Percentiles rank a stretch among this genome's conserved stretches.
Conservation (phyloP, 2,329 filamentous ascomycete genomes). For the Corynespora cassiicola region DNA sequence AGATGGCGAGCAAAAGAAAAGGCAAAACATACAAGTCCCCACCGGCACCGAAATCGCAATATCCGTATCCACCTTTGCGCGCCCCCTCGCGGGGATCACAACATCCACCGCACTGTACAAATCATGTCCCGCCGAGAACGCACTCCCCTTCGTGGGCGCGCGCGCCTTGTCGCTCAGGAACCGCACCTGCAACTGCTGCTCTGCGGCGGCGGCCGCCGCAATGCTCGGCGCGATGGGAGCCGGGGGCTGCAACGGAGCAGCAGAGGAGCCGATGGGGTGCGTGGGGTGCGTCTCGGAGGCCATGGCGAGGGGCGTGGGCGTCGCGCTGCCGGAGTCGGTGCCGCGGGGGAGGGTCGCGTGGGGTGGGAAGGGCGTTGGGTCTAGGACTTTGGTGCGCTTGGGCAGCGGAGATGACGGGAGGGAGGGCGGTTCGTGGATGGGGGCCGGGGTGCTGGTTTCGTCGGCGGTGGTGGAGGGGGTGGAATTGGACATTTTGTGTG, state of each 20-base stretch:
- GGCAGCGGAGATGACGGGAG: constrained; percentile 76
- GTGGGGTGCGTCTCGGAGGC: constrained; percentile 12
- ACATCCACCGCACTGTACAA: constrained; percentile 79
- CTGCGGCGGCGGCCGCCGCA: constrained; percentile 34
- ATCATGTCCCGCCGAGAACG: constrained; percentile 92
- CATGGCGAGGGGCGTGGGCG: constrained; percentile 39
- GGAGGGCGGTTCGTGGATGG: constrained; percentile 56
- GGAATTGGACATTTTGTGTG: constrained; percentile 19
- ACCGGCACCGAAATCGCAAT: constrained; percentile 89
- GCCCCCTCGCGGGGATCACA: constrained; percentile 79
- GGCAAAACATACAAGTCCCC: constrained; percentile 75
- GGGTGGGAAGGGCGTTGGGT: constrained; percentile 43
- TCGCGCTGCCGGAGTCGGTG: constrained; percentile 41
- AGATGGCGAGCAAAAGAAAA: background rate
- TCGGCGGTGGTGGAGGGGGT: constrained; percentile 5
- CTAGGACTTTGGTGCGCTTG: constrained; percentile 77
- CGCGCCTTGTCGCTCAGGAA: constrained; percentile 81
- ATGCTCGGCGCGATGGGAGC: constrained; percentile 29
- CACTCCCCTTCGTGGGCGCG: constrained; percentile 86
- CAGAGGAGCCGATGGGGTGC: constrained; percentile 21
- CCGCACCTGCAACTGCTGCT: constrained; percentile 78
- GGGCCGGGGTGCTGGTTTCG: constrained; percentile 31
- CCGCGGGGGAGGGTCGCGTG: constrained; percentile 30
- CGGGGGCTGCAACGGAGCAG: constrained; percentile 29
- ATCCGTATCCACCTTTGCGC: constrained; percentile 87